phyloP scores from a whole-genome alignment of 768 basidiomycete species.

The Mycena latifolia region DNA sequence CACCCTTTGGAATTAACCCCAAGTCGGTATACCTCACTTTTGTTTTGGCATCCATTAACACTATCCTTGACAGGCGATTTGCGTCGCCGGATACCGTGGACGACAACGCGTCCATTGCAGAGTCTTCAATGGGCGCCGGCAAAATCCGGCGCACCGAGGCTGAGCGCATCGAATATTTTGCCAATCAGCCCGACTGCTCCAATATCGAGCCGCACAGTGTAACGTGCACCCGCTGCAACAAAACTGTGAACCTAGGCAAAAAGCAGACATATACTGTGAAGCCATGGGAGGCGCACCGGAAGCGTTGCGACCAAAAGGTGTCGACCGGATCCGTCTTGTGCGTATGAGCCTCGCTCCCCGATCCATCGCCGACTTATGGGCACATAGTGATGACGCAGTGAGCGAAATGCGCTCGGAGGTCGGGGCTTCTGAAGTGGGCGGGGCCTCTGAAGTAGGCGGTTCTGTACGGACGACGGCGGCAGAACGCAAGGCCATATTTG shows the following conservation, averaged over 20 bases:
- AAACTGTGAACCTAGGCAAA: slow-evolving; percentile 68
- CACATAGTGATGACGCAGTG: slow-evolving; percentile 21
- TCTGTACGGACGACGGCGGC: slow-evolving; percentile 46
- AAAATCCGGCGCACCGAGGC: slow-evolving; percentile 68
- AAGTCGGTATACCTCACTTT: slow-evolving; percentile 24
- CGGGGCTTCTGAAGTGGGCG: background rate
- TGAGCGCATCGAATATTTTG: slow-evolving; percentile 74
- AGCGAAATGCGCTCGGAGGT: slow-evolving; percentile 31
- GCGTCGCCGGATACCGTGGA: slow-evolving; percentile 55
- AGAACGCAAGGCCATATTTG: slow-evolving; percentile 65
- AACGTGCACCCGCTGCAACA: slow-evolving; percentile 70
- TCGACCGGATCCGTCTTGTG: slow-evolving; percentile 42
- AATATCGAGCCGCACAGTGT: slow-evolving; percentile 68
- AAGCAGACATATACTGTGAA: slow-evolving; percentile 68
- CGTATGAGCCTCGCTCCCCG: slow-evolving; percentile 21
- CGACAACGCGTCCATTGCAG: slow-evolving; percentile 66
- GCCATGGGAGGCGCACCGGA: slow-evolving; percentile 73
- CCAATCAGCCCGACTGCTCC: slow-evolving; percentile 70
- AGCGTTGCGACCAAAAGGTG: slow-evolving; percentile 61
- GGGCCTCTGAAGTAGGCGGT: too few species aligned
- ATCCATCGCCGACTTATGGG: slow-evolving; percentile 8
- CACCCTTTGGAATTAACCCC: slow-evolving; percentile 27
- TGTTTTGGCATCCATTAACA: background rate
- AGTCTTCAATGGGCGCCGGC: slow-evolving; percentile 56
- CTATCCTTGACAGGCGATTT: slow-evolving; percentile 28